phyloP scores from a whole-genome alignment of 2,329 filamentous ascomycete species.

The Pseudocercospora fijiensis region DNA sequence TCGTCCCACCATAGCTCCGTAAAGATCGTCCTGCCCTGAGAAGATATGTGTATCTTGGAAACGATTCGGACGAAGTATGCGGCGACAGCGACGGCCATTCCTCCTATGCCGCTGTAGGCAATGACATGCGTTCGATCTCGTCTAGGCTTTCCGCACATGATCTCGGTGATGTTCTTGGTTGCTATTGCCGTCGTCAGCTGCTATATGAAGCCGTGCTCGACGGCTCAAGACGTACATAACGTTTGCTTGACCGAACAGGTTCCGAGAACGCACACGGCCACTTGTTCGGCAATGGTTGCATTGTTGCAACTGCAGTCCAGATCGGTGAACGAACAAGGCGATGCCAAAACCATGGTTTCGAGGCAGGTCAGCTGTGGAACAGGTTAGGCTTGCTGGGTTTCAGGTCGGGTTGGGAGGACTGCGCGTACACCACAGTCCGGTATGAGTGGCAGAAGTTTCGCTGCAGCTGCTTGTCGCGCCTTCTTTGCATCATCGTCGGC shows the following conservation, averaged over 20 bases:
- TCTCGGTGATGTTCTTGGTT: conserved; percentile 17
- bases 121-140: conserved; percentile 7
- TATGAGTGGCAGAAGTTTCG: not conserved
- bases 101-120: not conserved
- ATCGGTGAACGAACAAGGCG: conserved; percentile 10
- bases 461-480: conserved; percentile 1
- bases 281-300: conserved; percentile 7
- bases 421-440: conserved; percentile 6
- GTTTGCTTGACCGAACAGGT: conserved; percentile 14
- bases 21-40: conserved; percentile 1
- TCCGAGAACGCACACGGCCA: not conserved
- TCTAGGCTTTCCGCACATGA: conserved; percentile 8
- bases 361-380: conserved; percentile 6
- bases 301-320: conserved; percentile 13
- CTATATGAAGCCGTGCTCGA: not conserved
- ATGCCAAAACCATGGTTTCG: conserved; percentile 2
- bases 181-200: conserved; percentile 1
- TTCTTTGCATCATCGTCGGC: not conserved
- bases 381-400: not conserved
- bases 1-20: conserved; percentile 19
- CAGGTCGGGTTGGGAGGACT: not conserved
- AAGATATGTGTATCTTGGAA: conserved; percentile 2
- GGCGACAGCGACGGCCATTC: not conserved
- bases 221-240: not conserved
- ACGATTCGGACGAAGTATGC: conserved; percentile 5